Base-by-base conservation (phyloP, 176 grass and related monocot species). In the Typha latifolia region DNA sequence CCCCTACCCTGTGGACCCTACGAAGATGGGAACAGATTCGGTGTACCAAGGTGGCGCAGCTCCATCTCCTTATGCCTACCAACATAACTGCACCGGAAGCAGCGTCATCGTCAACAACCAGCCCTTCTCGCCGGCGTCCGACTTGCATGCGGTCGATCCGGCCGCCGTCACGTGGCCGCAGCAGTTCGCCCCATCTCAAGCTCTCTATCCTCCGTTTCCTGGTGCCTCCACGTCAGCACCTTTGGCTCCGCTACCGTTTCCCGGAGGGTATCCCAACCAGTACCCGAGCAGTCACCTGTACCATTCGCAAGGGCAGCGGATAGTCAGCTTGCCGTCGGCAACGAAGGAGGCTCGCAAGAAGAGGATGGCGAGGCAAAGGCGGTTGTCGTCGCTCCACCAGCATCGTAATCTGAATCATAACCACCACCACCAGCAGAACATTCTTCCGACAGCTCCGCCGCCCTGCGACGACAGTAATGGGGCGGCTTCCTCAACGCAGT, bases 331-430 rank as follows among this genome's bases (percentile, higher is more conserved):
- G 69, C 72, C 83, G 1, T 92, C 88, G 0, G 83, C 83, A 12
- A 87, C 88, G 62, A 89, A 82, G 74, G 93, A 97, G 52, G 93
- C 93, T 12, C 57, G 89, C 14, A 97, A 89, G 82, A 97, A 97
- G 77, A 69, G 93, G 72, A 97, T 97, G 93, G 93, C 88, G 16
- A 65, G 85, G 69, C 93, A 92, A 70, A 83, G 93, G 37, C 85
- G 93, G 10, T n/a, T 82, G 49, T 73, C 80, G 0, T 90, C 83
- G 16, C 72, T 91, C 56, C 88, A 89, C 66, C 82, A 89, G 23
- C 88, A 85, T 64, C 85, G 85, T 29, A 75, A 32, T 69, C 77
- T 69, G 74, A 69, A 84, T 13, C 69, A 82, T 29, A 76, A 73
- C 51, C 80, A 66, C 20, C 80, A 75, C 48, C 74, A 85, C 70